Evolutionary conservation across 345 rosid species (phyloP).

Genomic region (Noccaea caerulescens): DNA sequence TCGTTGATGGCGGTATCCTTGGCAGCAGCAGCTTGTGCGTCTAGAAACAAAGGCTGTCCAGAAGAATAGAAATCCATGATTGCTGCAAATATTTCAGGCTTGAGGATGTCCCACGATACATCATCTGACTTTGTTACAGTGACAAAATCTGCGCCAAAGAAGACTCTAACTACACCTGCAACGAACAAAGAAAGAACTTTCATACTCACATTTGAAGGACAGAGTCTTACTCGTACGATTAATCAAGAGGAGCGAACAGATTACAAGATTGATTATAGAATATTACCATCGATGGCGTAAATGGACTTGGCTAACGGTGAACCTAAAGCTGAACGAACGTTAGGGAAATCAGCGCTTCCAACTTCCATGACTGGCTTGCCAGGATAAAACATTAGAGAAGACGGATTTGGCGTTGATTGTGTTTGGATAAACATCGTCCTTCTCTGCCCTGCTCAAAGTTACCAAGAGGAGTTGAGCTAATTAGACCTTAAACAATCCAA

Average conservation of each 20-base stretch:
- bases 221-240: background rate
- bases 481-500: background rate
- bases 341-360: conserved; percentile 91
- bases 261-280: background rate
- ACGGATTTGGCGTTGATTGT: conserved; percentile 88
- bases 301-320: conserved; percentile 79
- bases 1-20: conserved; percentile 89
- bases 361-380: conserved; percentile 89
- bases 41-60: conserved; percentile 84
- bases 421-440: conserved; percentile 93
- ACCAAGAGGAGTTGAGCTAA: background rate
- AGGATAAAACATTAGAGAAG: conserved; percentile 91
- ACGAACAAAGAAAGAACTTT: conserved; percentile 15
- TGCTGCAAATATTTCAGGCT: conserved; percentile 91
- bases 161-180: conserved; percentile 77
- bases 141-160: conserved; percentile 88
- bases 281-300: conserved; percentile 73
- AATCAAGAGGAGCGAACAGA: conserved; percentile 14
- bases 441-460: conserved; percentile 66
- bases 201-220: background rate
- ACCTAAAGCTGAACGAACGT: conserved; percentile 70
- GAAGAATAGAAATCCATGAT: conserved; percentile 96
- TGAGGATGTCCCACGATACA: conserved; percentile 81
- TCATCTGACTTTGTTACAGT: conserved; percentile 93
- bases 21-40: conserved; percentile 68